A percentile compares a stretch with the other conserved stretches of the same genome.
Conservation (phyloP, 805 yeast species). For the Barnettozyma salicaria region DNA sequence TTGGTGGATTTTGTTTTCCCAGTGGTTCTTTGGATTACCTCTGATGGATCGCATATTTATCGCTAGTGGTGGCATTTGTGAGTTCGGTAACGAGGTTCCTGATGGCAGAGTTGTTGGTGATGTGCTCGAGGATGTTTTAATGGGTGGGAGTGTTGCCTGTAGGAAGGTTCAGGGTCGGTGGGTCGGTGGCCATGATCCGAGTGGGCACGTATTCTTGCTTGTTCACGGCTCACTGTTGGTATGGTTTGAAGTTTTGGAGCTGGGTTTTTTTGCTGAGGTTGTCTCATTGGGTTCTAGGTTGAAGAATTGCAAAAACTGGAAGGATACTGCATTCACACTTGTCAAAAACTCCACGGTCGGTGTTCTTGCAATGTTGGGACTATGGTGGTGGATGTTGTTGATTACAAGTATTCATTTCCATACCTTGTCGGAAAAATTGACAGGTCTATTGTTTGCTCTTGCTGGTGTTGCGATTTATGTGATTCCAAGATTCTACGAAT, state of each 20-base stretch:
- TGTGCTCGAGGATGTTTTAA: constrained; percentile 21
- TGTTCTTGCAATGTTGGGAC: constrained; percentile 30
- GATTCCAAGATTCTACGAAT: constrained; percentile 27
- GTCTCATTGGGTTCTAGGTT: not conserved
- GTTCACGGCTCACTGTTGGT: constrained; percentile 60
- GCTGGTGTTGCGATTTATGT: constrained; percentile 39
- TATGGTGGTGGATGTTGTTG: constrained; percentile 86
- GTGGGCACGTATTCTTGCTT: constrained; percentile 85
- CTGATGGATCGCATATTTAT: constrained; percentile 82
- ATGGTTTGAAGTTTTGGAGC: constrained; percentile 54
- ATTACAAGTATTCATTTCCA: constrained; percentile 86
- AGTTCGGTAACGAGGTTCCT: not conserved
- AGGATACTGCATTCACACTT: not conserved
- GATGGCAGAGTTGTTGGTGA: constrained; percentile 50
- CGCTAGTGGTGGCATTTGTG: constrained; percentile 78
- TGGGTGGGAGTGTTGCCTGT: constrained; percentile 31
- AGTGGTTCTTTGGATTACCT: constrained; percentile 78
- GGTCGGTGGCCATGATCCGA: constrained; percentile 92
- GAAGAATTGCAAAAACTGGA: not conserved
- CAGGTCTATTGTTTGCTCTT: constrained; percentile 63
- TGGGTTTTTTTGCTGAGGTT: constrained; percentile 26
- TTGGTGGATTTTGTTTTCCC: constrained; percentile 87
- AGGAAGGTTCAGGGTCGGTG: constrained; percentile 59
- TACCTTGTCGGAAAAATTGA: constrained; percentile 64
- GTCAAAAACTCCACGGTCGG: constrained; percentile 18